Percentiles rank a stretch among this genome's conserved stretches.
These are phyloP conservation scores for Fragaria vesca DNA, from an alignment of 306 rosid species.

Conservation along the genomic window DNA sequence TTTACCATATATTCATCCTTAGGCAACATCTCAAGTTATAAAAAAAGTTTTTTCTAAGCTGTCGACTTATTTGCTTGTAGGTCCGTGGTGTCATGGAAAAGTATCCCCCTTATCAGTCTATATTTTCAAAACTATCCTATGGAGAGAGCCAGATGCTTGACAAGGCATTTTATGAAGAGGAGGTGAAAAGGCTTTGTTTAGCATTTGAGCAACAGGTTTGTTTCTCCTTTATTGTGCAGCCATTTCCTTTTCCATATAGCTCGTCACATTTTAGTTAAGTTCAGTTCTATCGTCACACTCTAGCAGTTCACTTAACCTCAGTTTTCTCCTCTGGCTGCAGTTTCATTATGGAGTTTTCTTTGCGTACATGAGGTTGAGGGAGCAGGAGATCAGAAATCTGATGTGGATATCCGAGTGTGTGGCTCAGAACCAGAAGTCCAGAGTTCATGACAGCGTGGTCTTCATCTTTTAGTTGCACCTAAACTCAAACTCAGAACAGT, in stretches of 20 bases:
- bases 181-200: conserved; percentile 94
- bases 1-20: not conserved
- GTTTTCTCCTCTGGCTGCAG: conserved; percentile 49
- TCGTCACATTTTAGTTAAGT: not conserved
- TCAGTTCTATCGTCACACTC: not conserved
- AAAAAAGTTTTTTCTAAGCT: not conserved
- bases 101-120: conserved; percentile 92
- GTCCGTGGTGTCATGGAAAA: conserved; percentile 91
- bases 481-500: not conserved
- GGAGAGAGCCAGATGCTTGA: conserved; percentile 99
- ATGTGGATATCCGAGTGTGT: conserved; percentile 99
- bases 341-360: conserved; percentile 95
- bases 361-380: conserved; percentile 97
- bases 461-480: conserved; percentile 67
- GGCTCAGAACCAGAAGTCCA: conserved; percentile 96
- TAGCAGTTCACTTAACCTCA: not conserved
- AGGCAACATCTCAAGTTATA: not conserved
- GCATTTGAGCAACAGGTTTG: conserved; percentile 95
- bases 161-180: conserved; percentile 99
- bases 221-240: not conserved
- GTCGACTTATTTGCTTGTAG: conserved; percentile 33
- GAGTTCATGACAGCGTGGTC: conserved; percentile 97
- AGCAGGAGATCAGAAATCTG: conserved; percentile 92
- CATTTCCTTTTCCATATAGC: not conserved
- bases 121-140: conserved; percentile 81